Percentiles rank a stretch among this genome's conserved stretches.
These are phyloP conservation scores for Taiozyma onychis DNA, from an alignment of 1,139 yeast species.

Conservation along the genomic window DNA sequence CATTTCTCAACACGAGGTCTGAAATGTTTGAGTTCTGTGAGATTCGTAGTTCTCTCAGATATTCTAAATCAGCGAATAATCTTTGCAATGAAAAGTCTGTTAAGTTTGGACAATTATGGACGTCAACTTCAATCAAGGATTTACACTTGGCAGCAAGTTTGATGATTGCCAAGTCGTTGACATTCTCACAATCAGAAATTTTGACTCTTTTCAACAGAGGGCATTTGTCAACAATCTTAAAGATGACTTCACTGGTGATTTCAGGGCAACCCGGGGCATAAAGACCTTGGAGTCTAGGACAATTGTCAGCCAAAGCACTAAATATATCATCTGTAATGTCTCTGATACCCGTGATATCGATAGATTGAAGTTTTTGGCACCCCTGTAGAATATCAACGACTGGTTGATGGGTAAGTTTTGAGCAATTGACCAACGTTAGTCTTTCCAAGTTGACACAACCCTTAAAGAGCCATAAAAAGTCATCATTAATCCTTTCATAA, in stretches of 20 bases:
- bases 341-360: slow-evolving; percentile 85
- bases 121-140: slow-evolving; percentile 81
- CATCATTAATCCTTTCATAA: slow-evolving; percentile 62
- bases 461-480: slow-evolving; percentile 44
- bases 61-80: slow-evolving; percentile 62
- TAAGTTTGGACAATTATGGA: slow-evolving; percentile 75
- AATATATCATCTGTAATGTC: slow-evolving; percentile 65
- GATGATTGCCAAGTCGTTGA: slow-evolving; percentile 64
- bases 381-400: slow-evolving; percentile 56
- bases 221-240: slow-evolving; percentile 54
- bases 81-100: slow-evolving; percentile 55
- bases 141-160: slow-evolving; percentile 67
- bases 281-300: slow-evolving; percentile 79
- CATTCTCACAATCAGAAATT: slow-evolving; percentile 62
- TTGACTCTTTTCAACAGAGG: slow-evolving; percentile 79
- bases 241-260: slow-evolving; percentile 64
- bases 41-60: slow-evolving; percentile 76
- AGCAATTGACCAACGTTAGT: slow-evolving; percentile 78
- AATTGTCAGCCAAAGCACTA: slow-evolving; percentile 60
- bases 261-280: slow-evolving; percentile 81
- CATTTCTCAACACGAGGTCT: slow-evolving; percentile 46
- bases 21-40: slow-evolving; percentile 69
- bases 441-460: slow-evolving; percentile 80
- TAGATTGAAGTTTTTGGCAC: slow-evolving; percentile 72
- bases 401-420: slow-evolving; percentile 54